Evolutionary conservation across 257 asterid genomes (phyloP).

Genomic region (Leptodermis oblonga): DNA sequence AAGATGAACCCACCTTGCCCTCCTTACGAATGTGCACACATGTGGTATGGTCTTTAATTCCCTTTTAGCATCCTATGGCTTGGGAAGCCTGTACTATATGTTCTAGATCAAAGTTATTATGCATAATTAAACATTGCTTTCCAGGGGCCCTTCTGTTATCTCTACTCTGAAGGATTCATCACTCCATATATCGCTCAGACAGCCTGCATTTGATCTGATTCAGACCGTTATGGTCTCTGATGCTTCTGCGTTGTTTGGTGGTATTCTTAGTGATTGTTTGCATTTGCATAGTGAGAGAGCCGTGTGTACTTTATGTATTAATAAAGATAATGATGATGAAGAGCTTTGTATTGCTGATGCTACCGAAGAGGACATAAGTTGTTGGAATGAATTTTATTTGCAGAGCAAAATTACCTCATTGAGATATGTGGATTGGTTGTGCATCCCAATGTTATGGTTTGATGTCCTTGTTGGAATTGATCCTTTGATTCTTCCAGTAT

Average conservation of each 20-base stretch:
- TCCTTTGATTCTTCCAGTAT: slow-evolving; percentile 63
- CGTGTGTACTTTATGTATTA: slow-evolving; percentile 28
- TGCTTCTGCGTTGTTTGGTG: slow-evolving; percentile 76
- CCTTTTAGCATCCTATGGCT: slow-evolving; percentile 16
- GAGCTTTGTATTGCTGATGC: slow-evolving; percentile 38
- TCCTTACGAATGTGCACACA: slow-evolving; percentile 91
- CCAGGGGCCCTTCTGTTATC: slow-evolving; percentile 93
- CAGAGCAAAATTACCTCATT: slow-evolving; percentile 64
- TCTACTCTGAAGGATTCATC: slow-evolving; percentile 73
- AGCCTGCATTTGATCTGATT: slow-evolving; percentile 91
- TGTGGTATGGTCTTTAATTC: slow-evolving; percentile 61
- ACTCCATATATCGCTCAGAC: slow-evolving; percentile 81
- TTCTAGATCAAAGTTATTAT: not conserved
- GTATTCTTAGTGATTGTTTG: slow-evolving; percentile 49
- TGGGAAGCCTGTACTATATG: slow-evolving; percentile 19
- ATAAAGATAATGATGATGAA: slow-evolving; percentile 54
- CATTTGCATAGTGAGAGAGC: slow-evolving; percentile 47
- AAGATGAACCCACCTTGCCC: slow-evolving; percentile 96
- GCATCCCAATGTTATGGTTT: slow-evolving; percentile 96
- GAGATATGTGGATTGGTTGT: slow-evolving; percentile 81
- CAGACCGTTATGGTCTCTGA: slow-evolving; percentile 78
- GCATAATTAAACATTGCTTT: not conserved
- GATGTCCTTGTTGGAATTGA: slow-evolving; percentile 85
- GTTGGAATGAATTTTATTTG: slow-evolving; percentile 72
- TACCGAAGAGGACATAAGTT: slow-evolving; percentile 54